A percentile compares a stretch with the other conserved stretches of the same genome.
Evolutionary conservation across 495 filamentous ascomycete species (phyloP).

Genomic region (Penicillium cosmopolitanum): DNA sequence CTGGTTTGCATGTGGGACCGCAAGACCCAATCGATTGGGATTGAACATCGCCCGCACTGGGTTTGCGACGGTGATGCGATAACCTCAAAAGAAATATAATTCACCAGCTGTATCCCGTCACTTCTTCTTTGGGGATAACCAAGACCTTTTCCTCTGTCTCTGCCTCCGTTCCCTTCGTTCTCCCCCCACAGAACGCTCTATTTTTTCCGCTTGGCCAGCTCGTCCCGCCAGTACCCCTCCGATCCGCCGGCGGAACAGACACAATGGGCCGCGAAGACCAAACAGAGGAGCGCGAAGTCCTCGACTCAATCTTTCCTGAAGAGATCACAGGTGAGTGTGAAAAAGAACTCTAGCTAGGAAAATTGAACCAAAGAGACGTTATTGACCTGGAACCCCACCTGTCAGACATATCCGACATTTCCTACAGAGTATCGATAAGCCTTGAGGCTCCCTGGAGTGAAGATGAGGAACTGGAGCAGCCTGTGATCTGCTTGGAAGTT

Average conservation of each 20-base stretch:
- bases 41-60: slow-evolving; percentile 21
- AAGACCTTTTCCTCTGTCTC: neutral
- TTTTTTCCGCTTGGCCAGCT: slow-evolving; percentile 3
- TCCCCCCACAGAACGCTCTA: neutral
- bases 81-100: slow-evolving; percentile 7
- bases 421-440: slow-evolving; percentile 80
- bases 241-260: slow-evolving; percentile 38
- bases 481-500: slow-evolving; percentile 75
- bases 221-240: slow-evolving; percentile 35
- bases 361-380: neutral
- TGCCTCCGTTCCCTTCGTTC: neutral
- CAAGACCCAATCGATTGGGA: slow-evolving; percentile 13
- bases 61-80: slow-evolving; percentile 20
- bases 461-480: slow-evolving; percentile 51
- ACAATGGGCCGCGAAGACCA: slow-evolving; percentile 96
- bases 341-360: neutral
- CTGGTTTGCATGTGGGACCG: slow-evolving; percentile 52
- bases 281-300: slow-evolving; percentile 92
- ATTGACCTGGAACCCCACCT: slow-evolving; percentile 8
- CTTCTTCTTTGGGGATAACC: neutral
- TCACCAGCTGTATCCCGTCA: slow-evolving; percentile 3
- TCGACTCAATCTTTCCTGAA: slow-evolving; percentile 97
- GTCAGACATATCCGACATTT: slow-evolving; percentile 82
- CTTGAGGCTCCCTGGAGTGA: slow-evolving; percentile 72
- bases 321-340: slow-evolving; percentile 80